phyloP scores from a whole-genome alignment of 106 monocot species.

The Dendrobium huoshanense region DNA sequence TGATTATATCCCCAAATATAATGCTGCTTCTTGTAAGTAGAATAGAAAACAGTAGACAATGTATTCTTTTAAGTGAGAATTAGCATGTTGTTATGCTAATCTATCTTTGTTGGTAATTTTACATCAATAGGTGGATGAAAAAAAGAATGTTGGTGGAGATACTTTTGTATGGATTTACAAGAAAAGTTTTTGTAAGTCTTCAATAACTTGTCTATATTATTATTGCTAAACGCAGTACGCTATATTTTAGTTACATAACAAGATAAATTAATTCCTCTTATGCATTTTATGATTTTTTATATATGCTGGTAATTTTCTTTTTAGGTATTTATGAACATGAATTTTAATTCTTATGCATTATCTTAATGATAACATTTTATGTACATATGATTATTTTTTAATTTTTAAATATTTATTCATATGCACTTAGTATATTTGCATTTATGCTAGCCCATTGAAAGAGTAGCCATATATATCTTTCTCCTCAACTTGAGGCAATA shows the following conservation, averaged over 20 bases:
- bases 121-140: slow-evolving; percentile 59
- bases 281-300: background rate
- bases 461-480: background rate
- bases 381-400: too few species aligned
- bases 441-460: background rate
- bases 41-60: background rate
- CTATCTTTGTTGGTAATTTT: background rate
- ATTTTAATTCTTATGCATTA: background rate
- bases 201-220: background rate
- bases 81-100: background rate
- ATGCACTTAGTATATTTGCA: too few species aligned
- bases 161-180: slow-evolving; percentile 63
- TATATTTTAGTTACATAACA: background rate
- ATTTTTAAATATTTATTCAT: too few species aligned
- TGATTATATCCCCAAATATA: slow-evolving; percentile 75
- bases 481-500: slow-evolving; percentile 78
- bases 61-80: background rate
- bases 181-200: slow-evolving; percentile 37
- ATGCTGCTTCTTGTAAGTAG: slow-evolving; percentile 86
- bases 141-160: slow-evolving; percentile 60
- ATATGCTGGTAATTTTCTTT: background rate
- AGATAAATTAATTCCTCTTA: background rate
- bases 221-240: background rate
- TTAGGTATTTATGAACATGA: background rate
- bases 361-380: background rate